Evolutionary conservation across 1,139 yeast species (phyloP).

Genomic region (Pichia sp.): DNA sequence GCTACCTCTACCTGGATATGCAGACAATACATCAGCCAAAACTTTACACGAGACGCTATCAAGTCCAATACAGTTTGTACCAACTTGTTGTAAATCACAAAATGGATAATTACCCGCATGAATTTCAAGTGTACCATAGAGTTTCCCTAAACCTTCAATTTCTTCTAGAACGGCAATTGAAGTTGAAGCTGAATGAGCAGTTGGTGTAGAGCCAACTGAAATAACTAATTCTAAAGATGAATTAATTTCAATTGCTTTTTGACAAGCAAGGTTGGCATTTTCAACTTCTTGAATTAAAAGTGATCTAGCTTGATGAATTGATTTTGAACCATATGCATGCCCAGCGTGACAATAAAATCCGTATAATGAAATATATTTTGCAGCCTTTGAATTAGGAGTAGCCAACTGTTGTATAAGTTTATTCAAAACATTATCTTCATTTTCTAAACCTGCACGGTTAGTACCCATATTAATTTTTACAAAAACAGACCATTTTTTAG

Average conservation of each 20-base stretch:
- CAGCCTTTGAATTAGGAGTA: slow-evolving; percentile 24
- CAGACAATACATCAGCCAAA: slow-evolving; percentile 57
- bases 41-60: slow-evolving; percentile 51
- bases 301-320: slow-evolving; percentile 42
- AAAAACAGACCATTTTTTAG: slow-evolving; percentile 46
- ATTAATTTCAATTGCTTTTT: slow-evolving; percentile 31
- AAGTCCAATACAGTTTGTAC: slow-evolving; percentile 51
- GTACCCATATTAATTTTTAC: slow-evolving; percentile 58
- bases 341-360: slow-evolving; percentile 83
- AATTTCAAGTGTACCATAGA: slow-evolving; percentile 49
- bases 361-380: slow-evolving; percentile 36
- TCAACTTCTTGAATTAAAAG: slow-evolving; percentile 49
- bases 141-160: slow-evolving; percentile 7
- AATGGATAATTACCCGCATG: slow-evolving; percentile 78
- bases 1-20: slow-evolving; percentile 48
- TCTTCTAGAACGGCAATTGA: slow-evolving; percentile 25
- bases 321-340: slow-evolving; percentile 53
- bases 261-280: slow-evolving; percentile 52
- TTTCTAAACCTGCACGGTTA: slow-evolving; percentile 52
- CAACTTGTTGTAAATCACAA: slow-evolving; percentile 68
- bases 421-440: slow-evolving; percentile 10
- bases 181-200: slow-evolving; percentile 55
- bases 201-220: slow-evolving; percentile 79
- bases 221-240: slow-evolving; percentile 32
- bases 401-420: slow-evolving; percentile 30